These are phyloP conservation scores for Plasmodium fragile DNA, from an alignment of 169 alveolate genomes.

Conservation along the genomic window DNA sequence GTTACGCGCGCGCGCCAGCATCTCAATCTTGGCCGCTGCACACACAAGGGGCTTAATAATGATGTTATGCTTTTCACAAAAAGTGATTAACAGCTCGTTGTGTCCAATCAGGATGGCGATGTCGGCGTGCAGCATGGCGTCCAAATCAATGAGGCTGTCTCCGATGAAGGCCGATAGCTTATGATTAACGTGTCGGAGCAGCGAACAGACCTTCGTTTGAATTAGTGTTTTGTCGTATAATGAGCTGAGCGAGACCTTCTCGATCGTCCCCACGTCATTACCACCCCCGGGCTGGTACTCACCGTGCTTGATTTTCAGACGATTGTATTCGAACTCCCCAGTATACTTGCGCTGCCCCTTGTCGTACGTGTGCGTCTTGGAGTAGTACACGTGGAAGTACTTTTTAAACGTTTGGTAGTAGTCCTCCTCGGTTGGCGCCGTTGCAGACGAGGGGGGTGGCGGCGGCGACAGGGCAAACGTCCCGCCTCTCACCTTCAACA, in stretches of 20 bases:
- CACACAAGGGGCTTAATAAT: conserved; percentile 43
- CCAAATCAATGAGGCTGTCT: conserved; percentile 56
- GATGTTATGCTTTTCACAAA: conserved; percentile 64
- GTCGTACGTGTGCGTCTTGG: conserved; percentile 42
- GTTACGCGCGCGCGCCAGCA: not conserved
- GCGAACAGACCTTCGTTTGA: not conserved
- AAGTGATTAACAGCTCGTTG: not conserved
- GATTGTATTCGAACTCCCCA: conserved; percentile 13
- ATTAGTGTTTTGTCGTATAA: conserved; percentile 44
- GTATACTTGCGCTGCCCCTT: conserved; percentile 25
- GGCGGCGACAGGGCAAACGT: not conserved
- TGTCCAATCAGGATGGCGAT: conserved; percentile 50
- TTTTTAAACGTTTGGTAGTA: conserved; percentile 17
- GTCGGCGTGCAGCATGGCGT: conserved; percentile 37
- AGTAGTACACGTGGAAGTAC: conserved; percentile 48
- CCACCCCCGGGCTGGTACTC: not conserved
- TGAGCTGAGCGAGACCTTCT: conserved; percentile 6
- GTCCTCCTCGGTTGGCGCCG: not conserved
- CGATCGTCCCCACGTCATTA: not conserved
- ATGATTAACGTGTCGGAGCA: conserved; percentile 12
- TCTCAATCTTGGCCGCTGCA: conserved; percentile 70
- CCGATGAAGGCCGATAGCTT: conserved; percentile 65
- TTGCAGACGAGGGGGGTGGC: no score
- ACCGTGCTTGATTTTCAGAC: conserved; percentile 40
- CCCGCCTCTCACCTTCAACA: not conserved